These are phyloP conservation scores for Teratosphaeria gauchensis DNA, from an alignment of 2,329 filamentous ascomycete species.

Conservation along the genomic window DNA sequence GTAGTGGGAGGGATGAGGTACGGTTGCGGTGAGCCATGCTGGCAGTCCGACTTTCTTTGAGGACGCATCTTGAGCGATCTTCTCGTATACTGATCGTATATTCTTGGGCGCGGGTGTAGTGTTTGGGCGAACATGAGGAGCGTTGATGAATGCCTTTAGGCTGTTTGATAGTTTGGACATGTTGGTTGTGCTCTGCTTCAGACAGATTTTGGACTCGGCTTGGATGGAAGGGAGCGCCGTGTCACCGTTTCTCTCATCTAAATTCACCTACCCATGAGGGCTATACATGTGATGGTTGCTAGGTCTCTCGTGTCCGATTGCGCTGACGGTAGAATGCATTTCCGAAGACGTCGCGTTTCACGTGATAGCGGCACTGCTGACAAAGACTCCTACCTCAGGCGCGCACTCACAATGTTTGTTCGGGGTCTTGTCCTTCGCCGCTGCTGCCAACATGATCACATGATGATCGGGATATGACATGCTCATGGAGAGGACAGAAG, in stretches of 20 bases:
- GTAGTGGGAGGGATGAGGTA: conserved; percentile 24
- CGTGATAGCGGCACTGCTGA: neutral
- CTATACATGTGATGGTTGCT: conserved; percentile 2
- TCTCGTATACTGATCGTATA: conserved; percentile 55
- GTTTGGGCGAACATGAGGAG: conserved; percentile 55
- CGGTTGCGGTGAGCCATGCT: conserved; percentile 59
- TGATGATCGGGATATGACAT: too few relatives aligned
- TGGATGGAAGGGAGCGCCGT: neutral
- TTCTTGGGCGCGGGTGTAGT: conserved; percentile 54
- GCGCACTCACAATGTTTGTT: too few relatives aligned
- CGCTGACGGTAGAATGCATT: neutral
- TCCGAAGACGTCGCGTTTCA: neutral
- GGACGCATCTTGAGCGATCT: conserved; percentile 54
- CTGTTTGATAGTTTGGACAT: conserved; percentile 66
- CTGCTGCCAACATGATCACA: too few relatives aligned
- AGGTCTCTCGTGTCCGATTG: neutral
- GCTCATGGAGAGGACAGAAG: too few relatives aligned
- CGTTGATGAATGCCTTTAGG: conserved; percentile 66
- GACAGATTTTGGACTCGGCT: neutral
- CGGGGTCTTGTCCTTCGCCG: too few relatives aligned
- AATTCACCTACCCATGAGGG: neutral
- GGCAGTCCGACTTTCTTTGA: conserved; percentile 52
- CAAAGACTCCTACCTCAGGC: neutral
- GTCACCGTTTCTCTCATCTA: neutral
- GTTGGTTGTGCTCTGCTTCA: neutral